Percentiles rank a stretch among this genome's conserved stretches.
These are phyloP conservation scores for Cystobasidium ongulense DNA, from an alignment of 768 basidiomycete species.

Conservation along the genomic window DNA sequence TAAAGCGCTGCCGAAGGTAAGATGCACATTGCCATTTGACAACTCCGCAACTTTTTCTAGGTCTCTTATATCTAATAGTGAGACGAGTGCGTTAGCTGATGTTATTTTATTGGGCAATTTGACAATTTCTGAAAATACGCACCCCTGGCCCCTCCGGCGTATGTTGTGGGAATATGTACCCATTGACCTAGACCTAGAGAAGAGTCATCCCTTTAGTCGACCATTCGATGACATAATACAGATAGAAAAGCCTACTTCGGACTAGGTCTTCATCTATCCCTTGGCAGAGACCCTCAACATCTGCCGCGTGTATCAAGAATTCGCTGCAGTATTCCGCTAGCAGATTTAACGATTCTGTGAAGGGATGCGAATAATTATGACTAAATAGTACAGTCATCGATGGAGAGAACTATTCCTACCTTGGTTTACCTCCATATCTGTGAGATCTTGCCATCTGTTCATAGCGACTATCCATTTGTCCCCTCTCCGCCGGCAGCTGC, in stretches of 20 bases:
- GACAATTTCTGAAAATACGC: constrained; percentile 22
- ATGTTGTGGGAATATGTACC: constrained; percentile 84
- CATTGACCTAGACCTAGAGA: constrained; percentile 74
- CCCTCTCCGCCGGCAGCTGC: constrained; percentile 70
- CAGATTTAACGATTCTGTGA: constrained; percentile 64
- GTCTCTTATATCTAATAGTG: constrained; percentile 63
- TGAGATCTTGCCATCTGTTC: constrained; percentile 97
- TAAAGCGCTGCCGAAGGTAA: constrained; percentile 63
- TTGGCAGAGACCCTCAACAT: constrained; percentile 92
- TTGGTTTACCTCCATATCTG: constrained; percentile 82
- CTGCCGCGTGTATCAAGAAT: constrained; percentile 93
- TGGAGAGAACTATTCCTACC: constrained; percentile 49
- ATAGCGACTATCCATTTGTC: constrained; percentile 86
- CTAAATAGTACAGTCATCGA: not conserved
- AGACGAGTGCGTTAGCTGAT: not conserved
- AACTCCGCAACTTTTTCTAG: constrained; percentile 69
- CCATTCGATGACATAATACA: not conserved
- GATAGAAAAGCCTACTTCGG: constrained; percentile 51
- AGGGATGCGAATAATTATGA: not conserved
- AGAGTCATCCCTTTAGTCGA: not conserved
- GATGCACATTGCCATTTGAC: constrained; percentile 72
- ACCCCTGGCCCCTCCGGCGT: constrained; percentile 94
- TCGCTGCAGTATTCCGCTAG: constrained; percentile 83
- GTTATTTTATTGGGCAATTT: not conserved
- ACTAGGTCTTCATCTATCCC: constrained; percentile 91